These are phyloP conservation scores for Xylariaceae sp. DNA, from an alignment of 2,329 filamentous ascomycete genomes.

Conservation along the genomic window DNA sequence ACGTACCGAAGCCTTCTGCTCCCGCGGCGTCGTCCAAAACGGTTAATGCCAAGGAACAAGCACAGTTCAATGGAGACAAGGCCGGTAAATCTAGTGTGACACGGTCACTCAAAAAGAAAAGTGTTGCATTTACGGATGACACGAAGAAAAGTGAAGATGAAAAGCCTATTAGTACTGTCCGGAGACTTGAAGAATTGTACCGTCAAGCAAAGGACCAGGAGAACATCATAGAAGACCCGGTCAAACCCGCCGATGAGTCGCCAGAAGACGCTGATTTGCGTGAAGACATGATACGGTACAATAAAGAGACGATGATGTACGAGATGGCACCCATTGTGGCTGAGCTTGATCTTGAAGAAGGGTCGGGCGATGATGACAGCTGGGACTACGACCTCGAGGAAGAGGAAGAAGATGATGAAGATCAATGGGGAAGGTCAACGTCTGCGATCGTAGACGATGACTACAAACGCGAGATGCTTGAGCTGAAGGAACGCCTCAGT, in stretches of 20 bases:
- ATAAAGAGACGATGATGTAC: conserved; percentile 51
- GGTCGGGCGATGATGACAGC: conserved; percentile 50
- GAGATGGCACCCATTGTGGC: conserved; percentile 91
- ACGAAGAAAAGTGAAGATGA: conserved; percentile 43
- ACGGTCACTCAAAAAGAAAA: conserved; percentile 38
- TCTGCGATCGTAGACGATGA: conserved; percentile 62
- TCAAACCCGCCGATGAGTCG: conserved; percentile 69
- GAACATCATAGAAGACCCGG: conserved; percentile 41
- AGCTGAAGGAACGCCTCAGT: conserved; percentile 67
- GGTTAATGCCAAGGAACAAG: not conserved
- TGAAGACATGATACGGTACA: conserved; percentile 85
- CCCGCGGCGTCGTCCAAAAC: not conserved
- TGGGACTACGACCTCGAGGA: conserved; percentile 48
- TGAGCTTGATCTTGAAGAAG: conserved; percentile 78
- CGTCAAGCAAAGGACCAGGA: conserved; percentile 51
- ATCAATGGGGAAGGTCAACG: conserved; percentile 69
- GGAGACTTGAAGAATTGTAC: conserved; percentile 52
- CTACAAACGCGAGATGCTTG: conserved; percentile 77
- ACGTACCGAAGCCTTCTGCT: conserved; percentile 17
- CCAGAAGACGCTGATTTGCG: conserved; percentile 74
- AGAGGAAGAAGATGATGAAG: conserved; percentile 53
- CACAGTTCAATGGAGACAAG: conserved; percentile 2
- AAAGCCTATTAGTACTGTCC: conserved; percentile 37
- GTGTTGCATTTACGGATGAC: conserved; percentile 58
- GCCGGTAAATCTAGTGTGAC: conserved; percentile 5